These are phyloP conservation scores for Diaporthe sp. DNA, from an alignment of 2,329 filamentous ascomycete species.

Conservation along the genomic window DNA sequence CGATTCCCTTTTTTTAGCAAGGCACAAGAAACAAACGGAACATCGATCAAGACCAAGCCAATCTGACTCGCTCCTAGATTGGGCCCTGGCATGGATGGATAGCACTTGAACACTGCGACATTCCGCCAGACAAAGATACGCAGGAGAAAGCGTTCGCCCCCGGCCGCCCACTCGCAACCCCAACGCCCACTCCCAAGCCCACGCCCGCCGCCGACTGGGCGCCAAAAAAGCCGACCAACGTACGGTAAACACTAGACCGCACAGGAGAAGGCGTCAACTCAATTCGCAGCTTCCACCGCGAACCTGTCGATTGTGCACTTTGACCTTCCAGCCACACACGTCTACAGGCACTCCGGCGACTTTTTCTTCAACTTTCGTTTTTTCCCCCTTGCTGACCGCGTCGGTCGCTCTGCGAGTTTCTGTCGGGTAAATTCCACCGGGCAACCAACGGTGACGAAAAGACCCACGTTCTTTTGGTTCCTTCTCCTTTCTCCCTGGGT, in stretches of 20 bases:
- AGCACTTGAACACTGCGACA: slow-evolving; percentile 29
- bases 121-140: slow-evolving; percentile 19
- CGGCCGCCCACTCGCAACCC: slow-evolving; percentile 3
- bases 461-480: slow-evolving; percentile 41
- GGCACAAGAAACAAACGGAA: slow-evolving; percentile 14
- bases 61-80: slow-evolving; percentile 33
- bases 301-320: slow-evolving; percentile 23
- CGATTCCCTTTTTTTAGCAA: slow-evolving; percentile 26
- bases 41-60: slow-evolving; percentile 29
- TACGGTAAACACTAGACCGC: slow-evolving; percentile 35
- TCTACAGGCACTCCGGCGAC: neutral
- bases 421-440: slow-evolving; percentile 37
- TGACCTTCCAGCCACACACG: neutral
- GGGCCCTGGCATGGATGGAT: slow-evolving; percentile 33
- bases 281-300: slow-evolving; percentile 26
- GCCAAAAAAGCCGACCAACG: slow-evolving; percentile 33
- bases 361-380: slow-evolving; percentile 21
- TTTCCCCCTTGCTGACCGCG: slow-evolving; percentile 17
- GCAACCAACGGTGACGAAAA: slow-evolving; percentile 41
- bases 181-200: slow-evolving; percentile 14
- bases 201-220: slow-evolving; percentile 29
- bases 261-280: slow-evolving; percentile 27
- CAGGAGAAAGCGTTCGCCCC: slow-evolving; percentile 30
- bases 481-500: slow-evolving; percentile 40
- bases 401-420: slow-evolving; percentile 20